Conservation (phyloP, 2,329 filamentous ascomycete genomes). For the Sclerotinia nivalis region DNA sequence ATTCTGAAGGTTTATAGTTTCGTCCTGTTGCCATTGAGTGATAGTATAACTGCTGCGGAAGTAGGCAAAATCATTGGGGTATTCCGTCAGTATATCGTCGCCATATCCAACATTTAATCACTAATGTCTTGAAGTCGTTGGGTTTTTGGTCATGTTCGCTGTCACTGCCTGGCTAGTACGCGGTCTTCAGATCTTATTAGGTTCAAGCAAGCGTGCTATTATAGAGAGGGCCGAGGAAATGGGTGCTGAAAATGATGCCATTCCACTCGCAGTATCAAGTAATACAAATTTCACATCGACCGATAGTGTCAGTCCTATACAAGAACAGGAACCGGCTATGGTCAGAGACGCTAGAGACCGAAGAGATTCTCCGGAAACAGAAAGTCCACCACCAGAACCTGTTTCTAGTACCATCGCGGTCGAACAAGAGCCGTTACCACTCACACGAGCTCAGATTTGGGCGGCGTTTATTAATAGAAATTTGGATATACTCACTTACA, state of each 20-base stretch:
- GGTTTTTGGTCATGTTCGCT: slow-evolving; percentile 55
- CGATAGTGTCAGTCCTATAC: slow-evolving; percentile 30
- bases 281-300: slow-evolving; percentile 28
- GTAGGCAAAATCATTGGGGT: slow-evolving; percentile 60
- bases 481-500: slow-evolving; percentile 50
- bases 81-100: slow-evolving; percentile 49
- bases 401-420: slow-evolving; percentile 31
- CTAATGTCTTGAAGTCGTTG: slow-evolving; percentile 48
- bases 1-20: slow-evolving; percentile 44
- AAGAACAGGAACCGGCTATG: slow-evolving; percentile 37
- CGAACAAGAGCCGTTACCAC: slow-evolving; percentile 46
- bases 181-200: slow-evolving; percentile 52
- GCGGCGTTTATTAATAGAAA: slow-evolving; percentile 49
- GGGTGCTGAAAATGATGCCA: slow-evolving; percentile 48
- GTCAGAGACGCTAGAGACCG: slow-evolving; percentile 38
- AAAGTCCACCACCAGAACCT: slow-evolving; percentile 18
- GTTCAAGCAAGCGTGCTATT: slow-evolving; percentile 54
- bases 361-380: slow-evolving; percentile 28
- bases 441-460: slow-evolving; percentile 52
- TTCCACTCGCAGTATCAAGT: slow-evolving; percentile 46
- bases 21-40: slow-evolving; percentile 58
- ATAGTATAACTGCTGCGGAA: slow-evolving; percentile 54
- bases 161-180: slow-evolving; percentile 57
- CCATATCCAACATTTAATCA: neutral
- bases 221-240: slow-evolving; percentile 55